A percentile compares a stretch with the other conserved stretches of the same genome.
These are phyloP conservation scores for Komagataella kurtzmanii DNA, from an alignment of 805 yeast genomes.

Conservation along the genomic window DNA sequence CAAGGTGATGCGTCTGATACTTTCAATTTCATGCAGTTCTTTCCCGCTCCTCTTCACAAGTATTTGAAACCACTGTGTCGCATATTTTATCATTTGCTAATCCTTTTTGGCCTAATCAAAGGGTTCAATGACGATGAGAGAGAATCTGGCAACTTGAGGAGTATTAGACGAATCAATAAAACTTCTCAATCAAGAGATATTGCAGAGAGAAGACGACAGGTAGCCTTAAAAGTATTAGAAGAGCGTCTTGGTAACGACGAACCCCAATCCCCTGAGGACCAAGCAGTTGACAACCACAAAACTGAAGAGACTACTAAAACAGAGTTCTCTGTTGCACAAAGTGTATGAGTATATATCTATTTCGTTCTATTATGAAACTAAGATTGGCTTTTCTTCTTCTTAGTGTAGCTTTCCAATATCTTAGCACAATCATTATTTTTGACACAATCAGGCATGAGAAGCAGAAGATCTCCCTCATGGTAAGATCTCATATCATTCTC, in stretches of 20 bases:
- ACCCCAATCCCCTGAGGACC: neutral
- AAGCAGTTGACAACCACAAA: neutral
- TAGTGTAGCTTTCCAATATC: constrained; percentile 26
- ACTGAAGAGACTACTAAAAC: neutral
- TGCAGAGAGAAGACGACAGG: constrained; percentile 68
- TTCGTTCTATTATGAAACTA: neutral
- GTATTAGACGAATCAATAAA: constrained; percentile 41
- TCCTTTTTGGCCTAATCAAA: constrained; percentile 32
- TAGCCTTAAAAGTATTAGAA: constrained; percentile 63
- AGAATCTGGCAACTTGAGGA: constrained; percentile 63
- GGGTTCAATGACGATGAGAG: constrained; percentile 59
- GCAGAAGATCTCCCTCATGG: constrained; percentile 55
- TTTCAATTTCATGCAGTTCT: constrained; percentile 70
- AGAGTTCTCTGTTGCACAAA: neutral
- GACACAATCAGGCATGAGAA: constrained; percentile 45
- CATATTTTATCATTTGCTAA: constrained; percentile 22
- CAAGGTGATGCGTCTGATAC: constrained; percentile 87
- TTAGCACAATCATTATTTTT: constrained; percentile 36
- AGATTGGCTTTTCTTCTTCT: constrained; percentile 6
- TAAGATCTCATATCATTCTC: constrained; percentile 35
- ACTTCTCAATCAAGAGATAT: constrained; percentile 26
- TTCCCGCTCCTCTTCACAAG: constrained; percentile 53
- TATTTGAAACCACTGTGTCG: constrained; percentile 38
- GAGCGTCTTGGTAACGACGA: constrained; percentile 32
- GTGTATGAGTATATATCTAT: neutral